phyloP scores from a whole-genome alignment of 2,329 filamentous ascomycete species.

The Sclerotinia subarctica region DNA sequence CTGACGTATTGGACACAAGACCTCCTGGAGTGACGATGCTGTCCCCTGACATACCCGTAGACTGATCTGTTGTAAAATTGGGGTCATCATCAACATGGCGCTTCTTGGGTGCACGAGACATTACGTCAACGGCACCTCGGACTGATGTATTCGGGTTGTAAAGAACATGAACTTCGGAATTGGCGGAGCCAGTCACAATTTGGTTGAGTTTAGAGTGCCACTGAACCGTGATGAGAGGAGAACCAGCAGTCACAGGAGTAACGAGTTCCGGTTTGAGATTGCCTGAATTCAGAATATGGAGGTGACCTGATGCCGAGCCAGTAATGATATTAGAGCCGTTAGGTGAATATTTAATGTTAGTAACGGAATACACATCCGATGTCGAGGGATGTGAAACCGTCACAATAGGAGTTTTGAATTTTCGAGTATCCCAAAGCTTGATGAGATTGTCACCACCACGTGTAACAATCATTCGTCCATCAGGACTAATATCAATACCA shows the following conservation, averaged over 20 bases:
- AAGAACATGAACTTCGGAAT: slow-evolving; percentile 83
- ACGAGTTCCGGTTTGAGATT: slow-evolving; percentile 81
- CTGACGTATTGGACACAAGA: slow-evolving; percentile 49
- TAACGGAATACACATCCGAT: slow-evolving; percentile 77
- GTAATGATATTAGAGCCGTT: slow-evolving; percentile 82
- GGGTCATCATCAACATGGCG: slow-evolving; percentile 94
- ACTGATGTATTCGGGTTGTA: slow-evolving; percentile 83
- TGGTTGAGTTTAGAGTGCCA: slow-evolving; percentile 98
- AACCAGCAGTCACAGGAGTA: slow-evolving; percentile 83
- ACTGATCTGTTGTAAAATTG: slow-evolving; percentile 78
- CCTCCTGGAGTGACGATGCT: slow-evolving; percentile 70
- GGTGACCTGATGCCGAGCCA: slow-evolving; percentile 77
- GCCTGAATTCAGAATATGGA: slow-evolving; percentile 91
- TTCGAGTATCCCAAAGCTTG: slow-evolving; percentile 95
- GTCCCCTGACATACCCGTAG: slow-evolving; percentile 78
- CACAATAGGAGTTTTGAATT: slow-evolving; percentile 87
- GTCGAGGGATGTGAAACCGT: slow-evolving; percentile 77
- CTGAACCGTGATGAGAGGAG: slow-evolving; percentile 75
- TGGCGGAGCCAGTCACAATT: slow-evolving; percentile 89
- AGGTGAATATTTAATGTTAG: slow-evolving; percentile 86
- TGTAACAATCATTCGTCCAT: slow-evolving; percentile 87
- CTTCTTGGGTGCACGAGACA: slow-evolving; percentile 91
- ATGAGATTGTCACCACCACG: slow-evolving; percentile 88
- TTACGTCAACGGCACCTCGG: slow-evolving; percentile 80
- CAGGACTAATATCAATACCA: slow-evolving; percentile 83